A percentile compares a stretch with the other conserved stretches of the same genome.
These are phyloP conservation scores for Alternaria triticimaculans DNA, from an alignment of 2,329 filamentous ascomycete genomes.

Conservation along the genomic window DNA sequence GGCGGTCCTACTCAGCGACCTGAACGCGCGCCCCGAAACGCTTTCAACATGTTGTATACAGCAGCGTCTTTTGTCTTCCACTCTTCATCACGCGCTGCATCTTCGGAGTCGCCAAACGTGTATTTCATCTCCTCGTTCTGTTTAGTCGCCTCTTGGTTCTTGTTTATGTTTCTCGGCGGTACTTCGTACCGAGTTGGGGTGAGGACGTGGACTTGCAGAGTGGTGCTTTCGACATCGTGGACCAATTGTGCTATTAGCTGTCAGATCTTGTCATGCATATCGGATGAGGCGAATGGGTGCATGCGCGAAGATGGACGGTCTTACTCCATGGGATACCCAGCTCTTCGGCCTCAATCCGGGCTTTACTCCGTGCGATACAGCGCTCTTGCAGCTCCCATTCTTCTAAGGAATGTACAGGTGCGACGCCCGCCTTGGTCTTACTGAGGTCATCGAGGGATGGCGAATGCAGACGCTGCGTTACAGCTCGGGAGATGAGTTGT, in stretches of 20 bases:
- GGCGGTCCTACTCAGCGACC: neutral
- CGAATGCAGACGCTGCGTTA: slow-evolving; percentile 24
- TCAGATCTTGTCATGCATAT: neutral
- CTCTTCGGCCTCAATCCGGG: neutral
- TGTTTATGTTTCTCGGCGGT: neutral
- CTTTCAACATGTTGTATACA: neutral
- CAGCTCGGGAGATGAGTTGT: slow-evolving; percentile 23
- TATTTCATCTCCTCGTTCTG: neutral
- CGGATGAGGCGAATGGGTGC: neutral
- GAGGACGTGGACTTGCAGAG: slow-evolving; percentile 7
- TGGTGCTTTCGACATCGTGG: neutral
- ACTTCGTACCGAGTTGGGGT: slow-evolving; percentile 9
- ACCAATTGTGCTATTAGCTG: neutral
- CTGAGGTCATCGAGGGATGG: neutral
- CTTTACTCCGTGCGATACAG: neutral
- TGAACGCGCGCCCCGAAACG: neutral
- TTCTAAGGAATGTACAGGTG: neutral
- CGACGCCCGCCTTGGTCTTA: neutral
- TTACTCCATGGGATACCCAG: slow-evolving; percentile 2
- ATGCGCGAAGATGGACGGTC: neutral
- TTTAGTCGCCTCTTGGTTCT: neutral
- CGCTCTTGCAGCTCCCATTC: slow-evolving; percentile 1
- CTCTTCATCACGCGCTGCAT: neutral
- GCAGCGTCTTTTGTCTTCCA: neutral
- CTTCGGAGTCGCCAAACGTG: neutral